phyloP scores from a whole-genome alignment of 2,329 filamentous ascomycete genomes.

The Cladosporium sp. region DNA sequence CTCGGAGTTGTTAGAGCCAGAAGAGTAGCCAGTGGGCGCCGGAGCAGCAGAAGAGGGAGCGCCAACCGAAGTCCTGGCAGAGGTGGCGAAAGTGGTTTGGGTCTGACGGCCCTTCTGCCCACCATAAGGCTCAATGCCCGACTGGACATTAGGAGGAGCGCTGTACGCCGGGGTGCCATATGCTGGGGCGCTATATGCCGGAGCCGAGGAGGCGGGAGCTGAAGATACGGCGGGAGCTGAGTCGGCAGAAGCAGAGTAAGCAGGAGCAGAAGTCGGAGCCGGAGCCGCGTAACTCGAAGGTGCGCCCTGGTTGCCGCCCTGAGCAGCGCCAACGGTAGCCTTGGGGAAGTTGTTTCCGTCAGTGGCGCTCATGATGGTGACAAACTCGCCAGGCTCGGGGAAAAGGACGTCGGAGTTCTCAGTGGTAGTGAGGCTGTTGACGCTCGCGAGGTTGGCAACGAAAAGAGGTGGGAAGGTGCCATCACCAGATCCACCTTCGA shows the following conservation, averaged over 20 bases:
- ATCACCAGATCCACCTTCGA: conserved; percentile 58
- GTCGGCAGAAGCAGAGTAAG: conserved; percentile 1
- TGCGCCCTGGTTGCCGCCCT: background rate
- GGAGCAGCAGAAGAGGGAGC: conserved; percentile 8
- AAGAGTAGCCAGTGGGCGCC: conserved; percentile 15
- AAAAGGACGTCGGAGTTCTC: conserved; percentile 63
- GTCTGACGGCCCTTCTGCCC: conserved; percentile 7
- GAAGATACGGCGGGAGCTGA: conserved; percentile 24
- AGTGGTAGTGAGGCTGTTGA: conserved; percentile 47
- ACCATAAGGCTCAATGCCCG: background rate
- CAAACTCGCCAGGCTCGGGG: conserved; percentile 64
- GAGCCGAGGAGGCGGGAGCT: conserved; percentile 21
- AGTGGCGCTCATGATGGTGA: conserved; percentile 44
- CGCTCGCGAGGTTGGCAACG: conserved; percentile 63
- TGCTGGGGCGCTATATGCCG: conserved; percentile 4
- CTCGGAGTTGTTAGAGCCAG: background rate
- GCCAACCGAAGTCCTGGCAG: background rate
- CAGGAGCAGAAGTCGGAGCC: conserved; percentile 20
- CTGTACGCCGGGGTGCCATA: background rate
- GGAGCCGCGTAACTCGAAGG: conserved; percentile 23
- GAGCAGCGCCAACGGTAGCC: conserved; percentile 25
- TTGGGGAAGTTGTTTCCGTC: conserved; percentile 27
- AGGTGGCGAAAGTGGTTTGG: conserved; percentile 14
- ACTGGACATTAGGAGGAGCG: background rate
- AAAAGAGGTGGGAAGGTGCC: conserved; percentile 69